Percentiles rank a stretch among this genome's conserved stretches.
These are phyloP conservation scores for Roridomyces roridus DNA, from an alignment of 768 basidiomycete genomes.

Conservation along the genomic window DNA sequence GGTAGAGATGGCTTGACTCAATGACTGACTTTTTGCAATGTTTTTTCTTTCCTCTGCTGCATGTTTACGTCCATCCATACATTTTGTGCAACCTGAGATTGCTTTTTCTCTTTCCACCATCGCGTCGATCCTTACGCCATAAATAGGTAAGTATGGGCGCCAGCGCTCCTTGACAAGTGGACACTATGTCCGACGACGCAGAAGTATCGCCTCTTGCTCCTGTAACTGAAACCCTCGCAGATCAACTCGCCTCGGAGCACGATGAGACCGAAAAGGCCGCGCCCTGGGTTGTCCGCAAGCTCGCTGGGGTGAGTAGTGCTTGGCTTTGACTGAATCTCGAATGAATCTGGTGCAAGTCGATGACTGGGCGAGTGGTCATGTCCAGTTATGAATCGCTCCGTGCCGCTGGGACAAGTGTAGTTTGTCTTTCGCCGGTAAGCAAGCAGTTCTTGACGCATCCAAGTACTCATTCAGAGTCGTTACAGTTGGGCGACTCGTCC, in stretches of 20 bases:
- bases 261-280: slow-evolving; percentile 60
- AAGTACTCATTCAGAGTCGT: no score
- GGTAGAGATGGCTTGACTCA: not conserved
- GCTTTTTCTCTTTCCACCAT: no score
- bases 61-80: not conserved
- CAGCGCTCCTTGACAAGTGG: no score
- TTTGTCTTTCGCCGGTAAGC: slow-evolving; percentile 71
- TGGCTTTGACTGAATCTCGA: no score
- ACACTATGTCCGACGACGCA: no score
- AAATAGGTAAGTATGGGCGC: no score
- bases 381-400: slow-evolving; percentile 68
- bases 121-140: not conserved
- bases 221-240: slow-evolving; percentile 44
- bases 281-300: slow-evolving; percentile 69
- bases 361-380: slow-evolving; percentile 68
- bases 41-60: not conserved
- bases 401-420: slow-evolving; percentile 61
- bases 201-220: slow-evolving; percentile 51
- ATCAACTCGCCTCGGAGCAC: slow-evolving; percentile 6
- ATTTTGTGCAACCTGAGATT: no score
- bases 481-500: no score
- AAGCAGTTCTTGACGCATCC: no score
- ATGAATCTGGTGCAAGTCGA: no score
- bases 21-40: not conserved
- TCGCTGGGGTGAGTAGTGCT: slow-evolving; percentile 70